These are phyloP conservation scores for Diaporthe ilicicola DNA, from an alignment of 2,329 filamentous ascomycete species.

Conservation along the genomic window DNA sequence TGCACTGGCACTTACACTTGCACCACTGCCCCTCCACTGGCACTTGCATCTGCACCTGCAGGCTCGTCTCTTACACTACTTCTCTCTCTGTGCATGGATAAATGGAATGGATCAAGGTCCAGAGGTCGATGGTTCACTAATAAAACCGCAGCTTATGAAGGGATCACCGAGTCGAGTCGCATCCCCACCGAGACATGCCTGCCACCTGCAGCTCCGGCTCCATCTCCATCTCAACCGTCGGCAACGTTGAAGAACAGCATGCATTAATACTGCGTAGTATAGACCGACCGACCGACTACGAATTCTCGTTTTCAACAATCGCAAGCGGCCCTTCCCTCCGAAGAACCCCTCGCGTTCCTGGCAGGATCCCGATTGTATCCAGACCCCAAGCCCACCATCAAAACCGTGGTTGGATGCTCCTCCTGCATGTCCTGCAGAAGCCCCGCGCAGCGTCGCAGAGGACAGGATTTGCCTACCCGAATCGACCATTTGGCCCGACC, in stretches of 20 bases:
- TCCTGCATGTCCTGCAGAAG: conserved; percentile 1
- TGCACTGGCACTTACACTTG: neutral
- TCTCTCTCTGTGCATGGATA: neutral
- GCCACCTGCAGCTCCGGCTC: conserved; percentile 7
- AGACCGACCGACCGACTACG: neutral
- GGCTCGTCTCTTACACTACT: neutral
- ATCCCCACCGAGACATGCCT: conserved; percentile 14
- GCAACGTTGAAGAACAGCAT: neutral
- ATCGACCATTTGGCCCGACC: conserved; percentile 18
- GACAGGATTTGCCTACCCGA: conserved; percentile 11
- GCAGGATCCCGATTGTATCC: conserved; percentile 7
- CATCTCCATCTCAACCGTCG: conserved; percentile 14
- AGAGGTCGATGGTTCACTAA: neutral
- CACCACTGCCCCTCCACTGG: conserved; percentile 15
- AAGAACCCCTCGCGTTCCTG: conserved; percentile 16
- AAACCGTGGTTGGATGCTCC: neutral
- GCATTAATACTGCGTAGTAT: neutral
- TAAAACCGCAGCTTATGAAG: conserved; percentile 6
- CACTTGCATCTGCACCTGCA: conserved; percentile 9
- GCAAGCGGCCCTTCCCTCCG: neutral
- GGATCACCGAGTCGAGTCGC: neutral
- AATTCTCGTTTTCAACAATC: too few species aligned
- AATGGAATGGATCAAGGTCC: neutral
- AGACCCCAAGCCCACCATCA: neutral
- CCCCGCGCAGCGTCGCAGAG: conserved; percentile 12